A percentile compares a stretch with the other conserved stretches of the same genome.
These are phyloP conservation scores for Sedum album DNA, from an alignment of 164 flowering plant genomes.

Conservation along the genomic window DNA sequence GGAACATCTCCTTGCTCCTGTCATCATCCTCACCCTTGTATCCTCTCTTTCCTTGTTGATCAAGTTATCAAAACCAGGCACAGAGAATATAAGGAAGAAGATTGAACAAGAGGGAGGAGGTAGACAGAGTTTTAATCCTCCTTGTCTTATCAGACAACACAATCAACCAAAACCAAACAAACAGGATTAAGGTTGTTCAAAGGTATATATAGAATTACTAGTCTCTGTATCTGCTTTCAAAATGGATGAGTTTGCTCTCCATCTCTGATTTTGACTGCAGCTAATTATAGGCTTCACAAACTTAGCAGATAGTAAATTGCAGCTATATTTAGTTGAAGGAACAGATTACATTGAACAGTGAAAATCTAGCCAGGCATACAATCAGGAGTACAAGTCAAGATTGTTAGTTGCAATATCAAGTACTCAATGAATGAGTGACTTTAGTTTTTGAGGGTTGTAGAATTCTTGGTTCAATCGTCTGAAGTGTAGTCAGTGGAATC, in stretches of 20 bases:
- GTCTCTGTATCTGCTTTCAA: neutral
- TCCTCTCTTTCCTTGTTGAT: neutral
- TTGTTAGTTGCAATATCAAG: neutral
- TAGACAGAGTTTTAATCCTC: neutral
- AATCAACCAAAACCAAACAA: neutral
- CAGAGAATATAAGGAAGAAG: neutral
- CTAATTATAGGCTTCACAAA: neutral
- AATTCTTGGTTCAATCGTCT: neutral
- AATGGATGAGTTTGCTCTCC: neutral
- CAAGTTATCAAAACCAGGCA: neutral
- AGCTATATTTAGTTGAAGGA: no score
- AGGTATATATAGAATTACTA: neutral
- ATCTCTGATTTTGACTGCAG: neutral
- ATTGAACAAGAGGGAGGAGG: neutral
- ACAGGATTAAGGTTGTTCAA: neutral
- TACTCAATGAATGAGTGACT: neutral
- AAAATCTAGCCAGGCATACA: no score
- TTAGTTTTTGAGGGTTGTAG: neutral
- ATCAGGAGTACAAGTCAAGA: no score
- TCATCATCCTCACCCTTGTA: neutral
- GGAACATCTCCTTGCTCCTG: constrained; percentile 26
- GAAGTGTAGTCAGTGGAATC: constrained; percentile 56
- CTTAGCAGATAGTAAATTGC: neutral
- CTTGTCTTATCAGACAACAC: neutral
- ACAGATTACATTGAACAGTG: no score